phyloP scores from a whole-genome alignment of 2,329 filamentous ascomycete genomes.

The Fusarium stilboides region DNA sequence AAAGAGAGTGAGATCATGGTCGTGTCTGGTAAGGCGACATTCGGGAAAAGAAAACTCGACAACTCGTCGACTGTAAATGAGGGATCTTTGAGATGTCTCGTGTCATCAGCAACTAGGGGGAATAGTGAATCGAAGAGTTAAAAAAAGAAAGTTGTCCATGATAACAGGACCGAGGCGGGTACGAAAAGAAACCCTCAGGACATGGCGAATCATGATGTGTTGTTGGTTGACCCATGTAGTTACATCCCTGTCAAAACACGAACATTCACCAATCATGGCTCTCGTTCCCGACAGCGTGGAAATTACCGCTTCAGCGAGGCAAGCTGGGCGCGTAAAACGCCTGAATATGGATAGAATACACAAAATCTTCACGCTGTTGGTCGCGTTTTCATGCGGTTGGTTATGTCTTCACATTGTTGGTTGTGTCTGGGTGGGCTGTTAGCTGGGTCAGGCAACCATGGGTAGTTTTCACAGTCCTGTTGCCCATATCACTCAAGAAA shows the following conservation, averaged over 20 bases:
- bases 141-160: background rate
- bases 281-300: no score
- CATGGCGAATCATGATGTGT: background rate
- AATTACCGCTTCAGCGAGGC: background rate
- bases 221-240: background rate
- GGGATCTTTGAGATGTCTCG: no score
- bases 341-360: background rate
- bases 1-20: constrained; percentile 15
- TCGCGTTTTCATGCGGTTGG: background rate
- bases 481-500: background rate
- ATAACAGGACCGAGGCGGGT: background rate
- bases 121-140: background rate
- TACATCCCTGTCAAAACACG: constrained; percentile 6
- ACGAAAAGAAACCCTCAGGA: background rate
- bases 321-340: background rate
- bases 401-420: background rate
- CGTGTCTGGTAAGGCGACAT: background rate
- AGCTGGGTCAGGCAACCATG: background rate
- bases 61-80: background rate
- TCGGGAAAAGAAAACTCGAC: background rate
- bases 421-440: background rate
- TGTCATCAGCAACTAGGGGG: background rate
- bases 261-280: background rate
- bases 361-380: background rate
- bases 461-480: background rate